Conservation (phyloP, 1,284 basidiomycete species). For the Ceratorhiza oryzae-sativae region DNA sequence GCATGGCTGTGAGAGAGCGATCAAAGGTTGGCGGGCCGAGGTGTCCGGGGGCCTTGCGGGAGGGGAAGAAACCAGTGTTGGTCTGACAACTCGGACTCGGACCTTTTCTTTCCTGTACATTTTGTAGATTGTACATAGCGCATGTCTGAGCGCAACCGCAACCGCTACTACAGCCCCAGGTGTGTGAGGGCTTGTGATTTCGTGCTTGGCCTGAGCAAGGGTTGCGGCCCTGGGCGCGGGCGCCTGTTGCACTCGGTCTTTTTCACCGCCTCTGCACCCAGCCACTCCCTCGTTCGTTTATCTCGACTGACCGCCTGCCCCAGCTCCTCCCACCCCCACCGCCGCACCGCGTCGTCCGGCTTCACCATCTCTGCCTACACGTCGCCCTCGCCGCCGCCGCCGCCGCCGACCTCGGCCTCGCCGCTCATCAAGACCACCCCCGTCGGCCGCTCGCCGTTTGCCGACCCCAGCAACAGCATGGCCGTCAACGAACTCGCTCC, state of each 20-base stretch:
- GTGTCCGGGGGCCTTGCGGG: constrained; percentile 4
- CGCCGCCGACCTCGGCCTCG: constrained; percentile 6
- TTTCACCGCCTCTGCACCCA: constrained; percentile 5
- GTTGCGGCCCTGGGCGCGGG: background rate
- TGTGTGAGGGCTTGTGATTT: background rate
- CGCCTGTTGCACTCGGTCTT: constrained; percentile 11
- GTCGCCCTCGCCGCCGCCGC: constrained; percentile 20
- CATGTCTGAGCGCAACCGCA: constrained; percentile 7
- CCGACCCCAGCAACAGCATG: constrained; percentile 20
- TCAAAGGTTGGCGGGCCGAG: background rate
- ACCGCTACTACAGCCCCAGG: constrained; percentile 27
- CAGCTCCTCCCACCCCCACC: constrained; percentile 20
- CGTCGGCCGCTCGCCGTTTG: background rate
- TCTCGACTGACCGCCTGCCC: constrained; percentile 10
- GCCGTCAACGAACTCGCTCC: constrained; percentile 37
- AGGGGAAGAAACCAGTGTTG: background rate
- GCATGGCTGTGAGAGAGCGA: constrained; percentile 8
- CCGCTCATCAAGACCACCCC: constrained; percentile 23
- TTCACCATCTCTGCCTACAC: constrained; percentile 35
- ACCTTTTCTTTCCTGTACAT: background rate
- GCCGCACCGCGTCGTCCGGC: constrained; percentile 28
- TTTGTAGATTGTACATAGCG: constrained; percentile 10
- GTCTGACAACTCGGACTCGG: background rate
- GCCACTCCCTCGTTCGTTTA: constrained; percentile 2
- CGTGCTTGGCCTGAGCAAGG: background rate